Evolutionary conservation across 345 rosid species (phyloP).

Genomic region (Populus davidiana): DNA sequence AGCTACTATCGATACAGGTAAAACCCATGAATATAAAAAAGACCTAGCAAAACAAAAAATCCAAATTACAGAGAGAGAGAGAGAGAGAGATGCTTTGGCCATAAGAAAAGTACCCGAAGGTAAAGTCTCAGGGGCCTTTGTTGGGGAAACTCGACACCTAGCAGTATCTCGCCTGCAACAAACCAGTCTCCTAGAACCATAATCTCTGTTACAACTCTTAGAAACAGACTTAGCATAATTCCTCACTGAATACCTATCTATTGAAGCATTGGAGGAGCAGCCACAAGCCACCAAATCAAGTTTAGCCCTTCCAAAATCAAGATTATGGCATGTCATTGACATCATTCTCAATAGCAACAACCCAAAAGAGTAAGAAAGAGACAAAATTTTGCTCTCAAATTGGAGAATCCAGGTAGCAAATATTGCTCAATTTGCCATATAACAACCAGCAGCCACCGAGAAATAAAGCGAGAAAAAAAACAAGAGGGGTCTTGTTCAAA

Average conservation of each 20-base stretch:
- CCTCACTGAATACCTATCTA: constrained; percentile 37
- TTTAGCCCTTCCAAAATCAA: constrained; percentile 58
- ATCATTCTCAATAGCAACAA: constrained; percentile 48
- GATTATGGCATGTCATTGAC: constrained; percentile 64
- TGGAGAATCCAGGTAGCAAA: constrained; percentile 25
- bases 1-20: neutral
- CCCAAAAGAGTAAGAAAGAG: constrained; percentile 20
- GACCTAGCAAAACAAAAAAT: neutral
- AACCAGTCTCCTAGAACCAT: constrained; percentile 43
- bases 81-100: neutral
- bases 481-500: constrained; percentile 8
- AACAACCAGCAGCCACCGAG: neutral
- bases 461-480: neutral
- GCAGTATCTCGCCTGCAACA: constrained; percentile 43
- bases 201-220: constrained; percentile 25
- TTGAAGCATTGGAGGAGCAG: constrained; percentile 54
- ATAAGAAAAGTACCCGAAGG: constrained; percentile 46
- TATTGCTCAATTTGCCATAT: constrained; percentile 19
- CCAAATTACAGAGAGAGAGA: neutral
- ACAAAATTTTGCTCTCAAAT: constrained; percentile 3
- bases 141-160: constrained; percentile 52
- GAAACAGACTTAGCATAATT: constrained; percentile 33
- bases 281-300: constrained; percentile 63
- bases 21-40: neutral
- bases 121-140: constrained; percentile 53